Base-by-base conservation (phyloP, 2,329 filamentous ascomycete genomes). In the Microsporum ferrugineum region DNA sequence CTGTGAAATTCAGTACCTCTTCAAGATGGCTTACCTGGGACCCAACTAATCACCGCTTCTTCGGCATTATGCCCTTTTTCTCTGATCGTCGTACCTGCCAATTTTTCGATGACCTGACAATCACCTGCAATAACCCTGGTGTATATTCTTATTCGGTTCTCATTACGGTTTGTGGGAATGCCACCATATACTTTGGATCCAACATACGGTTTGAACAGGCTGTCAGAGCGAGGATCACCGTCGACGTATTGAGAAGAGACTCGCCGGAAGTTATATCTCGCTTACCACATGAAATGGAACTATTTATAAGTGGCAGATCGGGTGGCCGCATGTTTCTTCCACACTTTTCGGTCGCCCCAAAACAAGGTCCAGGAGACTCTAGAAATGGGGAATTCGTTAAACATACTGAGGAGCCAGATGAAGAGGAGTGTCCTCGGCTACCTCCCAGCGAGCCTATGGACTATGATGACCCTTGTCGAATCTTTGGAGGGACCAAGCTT, bases 11-110 rank as follows among this genome's bases (percentile, higher is more conserved):
- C 39, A 31, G 23, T 27, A 62, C 63, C 31, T 23, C 60, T 23
- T 36, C 65, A 38, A 12, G n/a, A 29, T 70, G 67, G 68, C 63
- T 70, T 58, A 36, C 31, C n/a, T 70, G 66, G 67, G 61, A 67
- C 47, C 6, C 58, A n/a, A 38, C 53, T 2, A 43, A 47, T 14
- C 33, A 49, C 1, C 53, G 61, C 12, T 70, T 69, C 45, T 59
- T 23, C 55, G 68, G 68, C 38, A 60, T 63, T 17, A 63, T 70
- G n/a, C 68, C 67, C 36, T 63, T 63, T 39, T 65, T 58, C 49
- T 66, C 65, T 43, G 61, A 65, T 29, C 12, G n/a, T n/a, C 29
- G 34, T 34, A 39, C 61, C 23, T 59, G 49, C 10, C 34, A 53
- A 10, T 5, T 61, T 8, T 31, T 60, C 17, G 34, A 36, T 6